A percentile compares a stretch with the other conserved stretches of the same genome.
These are phyloP conservation scores for Tetraselmis chui DNA, from an alignment of 139 green algal species.

Conservation along the genomic window DNA sequence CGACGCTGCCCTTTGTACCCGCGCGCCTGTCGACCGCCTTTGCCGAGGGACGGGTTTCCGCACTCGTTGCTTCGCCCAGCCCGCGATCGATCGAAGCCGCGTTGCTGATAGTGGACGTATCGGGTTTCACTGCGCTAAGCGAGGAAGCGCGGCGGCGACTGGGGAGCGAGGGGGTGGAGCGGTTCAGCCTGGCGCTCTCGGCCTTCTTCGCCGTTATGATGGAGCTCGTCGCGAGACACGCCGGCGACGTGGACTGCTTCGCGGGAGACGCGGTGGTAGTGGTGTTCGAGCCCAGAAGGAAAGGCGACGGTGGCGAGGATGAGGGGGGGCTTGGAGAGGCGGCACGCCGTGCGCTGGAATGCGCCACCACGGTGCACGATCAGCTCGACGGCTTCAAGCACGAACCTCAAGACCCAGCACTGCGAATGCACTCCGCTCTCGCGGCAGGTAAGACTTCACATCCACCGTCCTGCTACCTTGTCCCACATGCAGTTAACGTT, in stretches of 20 bases:
- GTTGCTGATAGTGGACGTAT: not conserved
- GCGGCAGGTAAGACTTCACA: not conserved
- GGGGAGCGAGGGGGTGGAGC: not conserved
- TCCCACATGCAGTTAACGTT: not conserved
- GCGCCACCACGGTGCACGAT: not conserved
- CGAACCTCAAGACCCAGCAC: not conserved
- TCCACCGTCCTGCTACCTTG: not conserved
- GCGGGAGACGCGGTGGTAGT: not conserved
- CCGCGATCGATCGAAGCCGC: not conserved
- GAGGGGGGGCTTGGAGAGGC: not conserved
- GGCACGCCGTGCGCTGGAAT: not conserved
- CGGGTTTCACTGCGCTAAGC: not conserved
- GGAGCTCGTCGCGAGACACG: not conserved
- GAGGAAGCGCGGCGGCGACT: not conserved
- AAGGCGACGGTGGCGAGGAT: too few species aligned
- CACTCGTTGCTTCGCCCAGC: not conserved
- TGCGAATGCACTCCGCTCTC: not conserved
- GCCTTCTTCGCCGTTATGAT: not conserved
- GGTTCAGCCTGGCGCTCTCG: not conserved
- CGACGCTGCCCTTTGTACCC: not conserved
- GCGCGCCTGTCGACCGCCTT: not conserved
- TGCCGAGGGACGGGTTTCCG: not conserved
- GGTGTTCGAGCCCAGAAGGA: not conserved
- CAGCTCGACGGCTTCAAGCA: not conserved
- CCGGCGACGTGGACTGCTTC: not conserved